Evolutionary conservation across 2,329 filamentous ascomycete species (phyloP).

Genomic region (Dactylonectria macrodidyma): DNA sequence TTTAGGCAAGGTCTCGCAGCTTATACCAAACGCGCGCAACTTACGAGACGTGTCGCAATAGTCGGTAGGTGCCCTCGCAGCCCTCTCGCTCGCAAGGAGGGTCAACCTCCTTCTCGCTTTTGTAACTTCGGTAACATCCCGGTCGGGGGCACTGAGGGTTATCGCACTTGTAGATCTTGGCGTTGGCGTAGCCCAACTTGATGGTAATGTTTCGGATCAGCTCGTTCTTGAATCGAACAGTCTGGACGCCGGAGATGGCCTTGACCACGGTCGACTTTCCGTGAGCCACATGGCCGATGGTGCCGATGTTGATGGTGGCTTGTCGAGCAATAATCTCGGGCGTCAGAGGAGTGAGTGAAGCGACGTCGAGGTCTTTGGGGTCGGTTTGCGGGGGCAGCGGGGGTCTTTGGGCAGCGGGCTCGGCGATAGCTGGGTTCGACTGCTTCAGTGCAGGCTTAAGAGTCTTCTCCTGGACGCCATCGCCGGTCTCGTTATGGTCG

Average conservation of each 20-base stretch:
- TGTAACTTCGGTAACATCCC: slow-evolving; percentile 96
- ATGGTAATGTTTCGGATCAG: slow-evolving; percentile 99
- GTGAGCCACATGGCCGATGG: slow-evolving; percentile 98
- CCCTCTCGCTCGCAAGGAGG: slow-evolving; percentile 95
- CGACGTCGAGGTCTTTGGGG: slow-evolving; percentile 88
- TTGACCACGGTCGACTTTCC: slow-evolving; percentile 99
- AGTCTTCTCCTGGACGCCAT: slow-evolving; percentile 74
- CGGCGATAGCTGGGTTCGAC: slow-evolving; percentile 66
- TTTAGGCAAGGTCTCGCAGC: slow-evolving; percentile 12
- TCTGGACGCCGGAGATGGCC: slow-evolving; percentile 98
- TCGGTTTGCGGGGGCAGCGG: slow-evolving; percentile 89
- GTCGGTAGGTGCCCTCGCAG: slow-evolving; percentile 87
- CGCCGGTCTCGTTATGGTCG: slow-evolving; percentile 70
- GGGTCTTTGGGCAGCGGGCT: slow-evolving; percentile 68
- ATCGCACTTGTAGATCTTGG: slow-evolving; percentile 99
- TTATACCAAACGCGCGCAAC: slow-evolving; percentile 55
- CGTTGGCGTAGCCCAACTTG: slow-evolving; percentile 99
- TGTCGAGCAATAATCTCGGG: slow-evolving; percentile 98
- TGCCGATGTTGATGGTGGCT: slow-evolving; percentile 99
- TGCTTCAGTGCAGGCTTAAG: slow-evolving; percentile 93
- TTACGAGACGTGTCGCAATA: slow-evolving; percentile 93
- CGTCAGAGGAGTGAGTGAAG: slow-evolving; percentile 85
- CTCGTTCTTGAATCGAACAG: slow-evolving; percentile 99
- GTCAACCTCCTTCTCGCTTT: slow-evolving; percentile 99
- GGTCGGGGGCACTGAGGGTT: slow-evolving; percentile 91